phyloP scores from a whole-genome alignment of 148 eudicot genomes.

The Cornus kousa region DNA sequence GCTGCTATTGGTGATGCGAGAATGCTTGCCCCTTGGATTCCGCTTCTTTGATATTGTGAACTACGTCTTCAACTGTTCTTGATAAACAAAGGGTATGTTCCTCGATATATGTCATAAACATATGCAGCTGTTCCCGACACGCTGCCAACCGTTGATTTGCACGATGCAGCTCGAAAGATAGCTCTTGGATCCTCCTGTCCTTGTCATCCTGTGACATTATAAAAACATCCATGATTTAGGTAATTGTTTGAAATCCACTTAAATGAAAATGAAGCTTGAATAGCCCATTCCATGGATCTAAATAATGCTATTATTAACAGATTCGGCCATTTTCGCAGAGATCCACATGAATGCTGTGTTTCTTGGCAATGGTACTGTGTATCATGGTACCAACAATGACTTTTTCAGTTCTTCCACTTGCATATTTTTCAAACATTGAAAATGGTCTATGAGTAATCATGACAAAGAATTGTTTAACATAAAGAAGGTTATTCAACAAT shows the following conservation, averaged over 20 bases:
- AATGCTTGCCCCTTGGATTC: neutral
- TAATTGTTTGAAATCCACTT: neutral
- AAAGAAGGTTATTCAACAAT: neutral
- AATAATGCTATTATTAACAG: neutral
- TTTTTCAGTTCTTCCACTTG: no score
- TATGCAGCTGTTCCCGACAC: conserved; percentile 3
- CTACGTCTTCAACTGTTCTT: conserved; percentile 1
- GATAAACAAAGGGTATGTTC: neutral
- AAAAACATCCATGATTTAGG: neutral
- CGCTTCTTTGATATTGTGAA: neutral
- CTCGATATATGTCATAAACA: neutral
- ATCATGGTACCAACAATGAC: neutral
- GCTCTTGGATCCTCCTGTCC: neutral
- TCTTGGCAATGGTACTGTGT: neutral
- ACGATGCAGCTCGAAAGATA: neutral
- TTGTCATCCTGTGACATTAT: conserved; percentile 3
- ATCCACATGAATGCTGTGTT: no score
- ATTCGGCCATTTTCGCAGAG: neutral
- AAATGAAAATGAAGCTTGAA: no score
- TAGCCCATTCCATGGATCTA: neutral
- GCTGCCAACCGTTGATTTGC: conserved; percentile 8
- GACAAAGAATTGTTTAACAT: neutral
- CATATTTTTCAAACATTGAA: no score
- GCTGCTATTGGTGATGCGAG: neutral
- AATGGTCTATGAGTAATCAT: no score